Evolutionary conservation across 1,284 basidiomycete genomes (phyloP), one percentile per base, ranked within the genome.

Genomic region (Leccinum pallidistipes): DNA sequence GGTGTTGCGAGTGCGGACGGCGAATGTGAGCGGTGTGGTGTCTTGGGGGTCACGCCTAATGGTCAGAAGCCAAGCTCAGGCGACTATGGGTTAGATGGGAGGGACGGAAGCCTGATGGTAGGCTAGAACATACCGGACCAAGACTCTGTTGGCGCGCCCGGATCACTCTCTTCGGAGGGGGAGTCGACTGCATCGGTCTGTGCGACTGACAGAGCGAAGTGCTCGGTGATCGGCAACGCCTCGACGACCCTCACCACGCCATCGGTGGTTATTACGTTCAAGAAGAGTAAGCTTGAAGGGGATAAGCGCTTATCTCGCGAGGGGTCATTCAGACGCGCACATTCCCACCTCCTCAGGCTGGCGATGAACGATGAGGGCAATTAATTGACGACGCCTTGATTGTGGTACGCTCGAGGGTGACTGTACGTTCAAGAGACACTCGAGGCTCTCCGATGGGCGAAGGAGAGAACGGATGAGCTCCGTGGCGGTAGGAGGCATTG

Each of bases 301-400:
- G n/a, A 43, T 68, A 18, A 71, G 61, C 14, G 27, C 31, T 52
- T 36, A 36, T 54, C 5, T 38, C 12, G 36, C 21, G 36, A n/a
- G 9, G 12, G 53, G 10, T 16, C 8, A 27, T 56, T 24, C n/a
- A 3, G 14, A 45, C 32, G 61, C 71, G 6, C 32, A 72, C 71
- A 74, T 64, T 51, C 70, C 74, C 21, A 72, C 55, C 18, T 73
- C 68, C 0, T 45, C 49, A 53, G 55, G 60, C 1, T 55, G 61
- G 9, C 56, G 57, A 51, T 66, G 74, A 1, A 64, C 59, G 36
- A 76, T 61, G 32, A 72, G 34, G 21, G 68, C 71, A n/a, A 72
- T 63, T 54, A 57, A 12, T 24, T 52, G 61, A 1, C 43, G 58
- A 14, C 49, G 49, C 14, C 36, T 38, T 31, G 32, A 57, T 34